Evolutionary conservation across 441 rosid genomes (phyloP), one percentile per base, ranked within the genome.

Genomic region (Bruguiera hainesii): DNA sequence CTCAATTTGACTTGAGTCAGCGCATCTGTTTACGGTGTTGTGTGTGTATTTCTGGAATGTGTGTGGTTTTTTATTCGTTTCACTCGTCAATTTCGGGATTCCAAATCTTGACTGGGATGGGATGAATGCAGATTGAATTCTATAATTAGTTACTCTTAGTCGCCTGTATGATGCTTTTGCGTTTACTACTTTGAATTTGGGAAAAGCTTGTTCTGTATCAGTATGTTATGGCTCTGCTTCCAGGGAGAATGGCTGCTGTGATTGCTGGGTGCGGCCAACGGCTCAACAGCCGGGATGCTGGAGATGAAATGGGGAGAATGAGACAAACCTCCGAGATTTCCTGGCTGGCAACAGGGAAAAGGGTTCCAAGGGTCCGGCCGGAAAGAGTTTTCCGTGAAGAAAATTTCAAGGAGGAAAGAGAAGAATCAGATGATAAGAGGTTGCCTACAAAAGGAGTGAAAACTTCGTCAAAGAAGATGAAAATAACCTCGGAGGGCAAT

Each of bases 191-290:
- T 37, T 37, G 3, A 11, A 37, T 9, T 9, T 11, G 4, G 18
- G 18, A 42, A 42, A 42, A 4, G 48, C 48, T 13, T 11, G 16
- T 3, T 37, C 15, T 11, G 13, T 13, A 11, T 13, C 48, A 42
- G 18, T 42, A 42, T 42, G 15, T 42, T 13, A 13, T 42, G 48
- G 48, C 18, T 11, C 1, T 42, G 48, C 18, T 55, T 73, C 79
- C 78, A 76, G 85, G 68, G 71, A 68, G 29, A 37, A 80, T 81
- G 88, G 75, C 75, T 4, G 76, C 81, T 18, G 50, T 74, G 73
- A 59, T 80, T 58, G 76, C 79, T 39, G 72, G 77, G 69, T 60
- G 39, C 46, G 73, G 60, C n/a, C 56, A 23, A 55, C 16, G 59
- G 56, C 56, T 75, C 23, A 49, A 64, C 19, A 21, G 13, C 15